A percentile compares a stretch with the other conserved stretches of the same genome.
Evolutionary conservation across 306 rosid species (phyloP).

Genomic region (Calophaca sinica): DNA sequence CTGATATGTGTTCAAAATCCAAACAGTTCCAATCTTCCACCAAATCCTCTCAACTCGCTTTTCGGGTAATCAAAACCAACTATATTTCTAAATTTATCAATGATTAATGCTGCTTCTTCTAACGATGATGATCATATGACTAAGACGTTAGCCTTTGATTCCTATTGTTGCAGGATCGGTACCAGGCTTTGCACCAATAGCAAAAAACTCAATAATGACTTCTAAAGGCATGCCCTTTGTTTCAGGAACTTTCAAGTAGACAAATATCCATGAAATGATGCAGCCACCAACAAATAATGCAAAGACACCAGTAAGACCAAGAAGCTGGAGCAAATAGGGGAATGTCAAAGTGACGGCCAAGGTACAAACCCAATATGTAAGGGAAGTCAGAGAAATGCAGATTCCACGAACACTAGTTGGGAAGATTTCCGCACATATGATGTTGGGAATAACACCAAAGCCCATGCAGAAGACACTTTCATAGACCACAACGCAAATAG

Average conservation of each 20-base stretch:
- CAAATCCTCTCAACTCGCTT: constrained; percentile 35
- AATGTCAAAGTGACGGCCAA: constrained; percentile 60
- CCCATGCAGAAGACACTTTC: constrained; percentile 77
- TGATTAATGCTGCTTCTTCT: constrained; percentile 14
- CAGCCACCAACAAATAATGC: constrained; percentile 61
- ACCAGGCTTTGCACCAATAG: constrained; percentile 64
- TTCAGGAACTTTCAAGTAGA: constrained; percentile 74
- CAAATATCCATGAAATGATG: constrained; percentile 70
- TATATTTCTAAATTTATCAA: constrained; percentile 16
- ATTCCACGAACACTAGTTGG: constrained; percentile 73
- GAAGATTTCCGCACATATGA: constrained; percentile 73
- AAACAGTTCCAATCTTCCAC: constrained; percentile 36
- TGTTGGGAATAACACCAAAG: constrained; percentile 69
- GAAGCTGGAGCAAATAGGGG: constrained; percentile 61
- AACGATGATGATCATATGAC: not conserved
- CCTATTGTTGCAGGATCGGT: constrained; percentile 53
- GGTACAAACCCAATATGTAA: constrained; percentile 68
- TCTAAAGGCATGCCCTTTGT: constrained; percentile 87
- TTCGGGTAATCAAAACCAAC: constrained; percentile 29
- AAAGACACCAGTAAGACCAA: constrained; percentile 68
- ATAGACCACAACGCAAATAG: constrained; percentile 58
- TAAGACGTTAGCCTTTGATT: constrained; percentile 40
- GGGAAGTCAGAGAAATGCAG: constrained; percentile 73
- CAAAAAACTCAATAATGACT: constrained; percentile 75
- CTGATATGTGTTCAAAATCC: constrained; percentile 16